phyloP scores from a whole-genome alignment of 208 protist species.

The Wallacemonas rigidus region DNA sequence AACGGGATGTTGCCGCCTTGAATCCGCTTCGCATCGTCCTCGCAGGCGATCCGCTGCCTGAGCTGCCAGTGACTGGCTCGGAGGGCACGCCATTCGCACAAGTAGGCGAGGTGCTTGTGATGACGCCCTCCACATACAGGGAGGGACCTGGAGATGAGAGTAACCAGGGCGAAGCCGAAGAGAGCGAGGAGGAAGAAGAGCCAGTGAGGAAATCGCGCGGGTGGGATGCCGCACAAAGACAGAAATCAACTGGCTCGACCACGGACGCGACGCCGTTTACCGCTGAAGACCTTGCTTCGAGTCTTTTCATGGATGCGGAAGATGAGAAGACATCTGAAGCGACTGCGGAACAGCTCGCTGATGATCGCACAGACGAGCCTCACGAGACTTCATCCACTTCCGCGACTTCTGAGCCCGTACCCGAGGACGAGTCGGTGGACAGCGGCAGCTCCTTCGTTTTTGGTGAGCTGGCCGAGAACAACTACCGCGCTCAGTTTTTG shows the following conservation, averaged over 20 bases:
- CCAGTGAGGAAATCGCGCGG: too few relatives aligned
- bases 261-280: neutral
- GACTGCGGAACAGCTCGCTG: neutral
- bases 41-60: slow-evolving; percentile 77
- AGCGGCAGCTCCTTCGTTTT: neutral
- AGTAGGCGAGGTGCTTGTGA: slow-evolving; percentile 74
- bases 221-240: neutral
- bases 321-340: slow-evolving; percentile 9
- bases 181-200: too few relatives aligned
- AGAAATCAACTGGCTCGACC: slow-evolving; percentile 3
- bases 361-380: slow-evolving; percentile 20
- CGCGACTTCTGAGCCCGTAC: neutral
- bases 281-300: slow-evolving; percentile 6
- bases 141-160: neutral
- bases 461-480: slow-evolving; percentile 28
- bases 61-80: slow-evolving; percentile 76
- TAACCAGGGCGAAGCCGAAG: too few relatives aligned
- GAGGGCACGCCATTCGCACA: slow-evolving; percentile 79
- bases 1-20: slow-evolving; percentile 60
- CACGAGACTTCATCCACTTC: neutral
- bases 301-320: slow-evolving; percentile 14
- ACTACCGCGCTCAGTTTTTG: slow-evolving; percentile 53
- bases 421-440: neutral
- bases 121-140: slow-evolving; percentile 27
- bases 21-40: slow-evolving; percentile 82